Evolutionary conservation across 345 rosid species (phyloP), one percentile per base, ranked within the genome.

Genomic region (Hibiscus trionum): DNA sequence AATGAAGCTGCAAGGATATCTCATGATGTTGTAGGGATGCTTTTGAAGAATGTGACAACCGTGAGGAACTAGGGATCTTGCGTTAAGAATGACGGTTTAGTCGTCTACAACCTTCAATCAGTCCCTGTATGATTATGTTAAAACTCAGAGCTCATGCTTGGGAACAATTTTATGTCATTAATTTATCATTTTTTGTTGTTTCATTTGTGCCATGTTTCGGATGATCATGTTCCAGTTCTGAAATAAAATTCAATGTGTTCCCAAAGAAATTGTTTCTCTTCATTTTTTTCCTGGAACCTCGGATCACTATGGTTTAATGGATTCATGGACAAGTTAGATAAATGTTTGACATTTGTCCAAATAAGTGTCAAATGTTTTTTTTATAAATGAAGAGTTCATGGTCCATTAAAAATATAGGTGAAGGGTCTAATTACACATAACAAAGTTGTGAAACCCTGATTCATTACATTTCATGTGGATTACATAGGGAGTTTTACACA

Each of bases 31-130:
- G 88, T 87, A 50, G 82, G 84, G 7, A 84, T 90, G 96, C 93
- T 93, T 81, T 82, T 88, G 78, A 85, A 80, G 80, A 85, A 84
- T 27, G 90, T 80, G 44, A 89, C 95, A 67, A 77, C 90, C 5
- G 91, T 88, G 79, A 88, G 74, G 82, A 86, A 75, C 82, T 88
- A 83, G 83, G 57, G 58, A 49, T 52, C 66, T 52, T 55, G 11
- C 7, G 14, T 29, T 27, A 26, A 26, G 71, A 62, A 73, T 35
- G 65, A 65, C 27, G 5, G 21, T 15, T 35, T 19, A 65, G 35
- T 10, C 37, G 7, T 33, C 17, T 2, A 44, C 55, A 19, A 44
- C 27, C 19, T 17, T 17, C 39, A n/a, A 42, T 58, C 24, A 66
- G 10, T 19, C 12, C 44, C 55, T 50, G 7, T 5, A 50, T 50